Evolutionary conservation across 225 moss, liverwort and hornwort genomes (phyloP).

Genomic region (Bryoerythrophyllum caledonicum): DNA sequence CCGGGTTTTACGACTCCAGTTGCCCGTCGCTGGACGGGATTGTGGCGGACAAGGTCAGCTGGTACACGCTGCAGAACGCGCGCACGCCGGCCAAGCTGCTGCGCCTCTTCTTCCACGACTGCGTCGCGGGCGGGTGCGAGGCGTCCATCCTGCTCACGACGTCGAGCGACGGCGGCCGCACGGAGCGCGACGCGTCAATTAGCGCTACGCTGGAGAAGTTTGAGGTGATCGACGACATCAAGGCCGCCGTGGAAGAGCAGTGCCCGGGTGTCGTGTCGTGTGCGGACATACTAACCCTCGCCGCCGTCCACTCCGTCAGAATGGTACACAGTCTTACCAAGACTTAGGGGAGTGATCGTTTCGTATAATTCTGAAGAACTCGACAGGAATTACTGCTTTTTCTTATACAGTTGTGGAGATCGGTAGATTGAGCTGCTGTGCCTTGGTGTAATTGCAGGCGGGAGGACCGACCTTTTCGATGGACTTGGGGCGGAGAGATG

Average conservation of each 20-base stretch:
- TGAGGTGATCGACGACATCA: slow-evolving; percentile 28
- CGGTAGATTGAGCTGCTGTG: too few species aligned
- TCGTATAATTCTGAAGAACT: too few species aligned
- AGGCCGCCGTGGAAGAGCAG: slow-evolving; percentile 12
- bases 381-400: too few species aligned
- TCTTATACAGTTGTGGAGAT: neutral
- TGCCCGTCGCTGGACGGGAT: slow-evolving; percentile 30
- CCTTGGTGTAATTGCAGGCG: neutral
- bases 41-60: slow-evolving; percentile 16
- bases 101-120: slow-evolving; percentile 60
- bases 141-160: slow-evolving; percentile 32
- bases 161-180: neutral
- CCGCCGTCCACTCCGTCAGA: slow-evolving; percentile 16
- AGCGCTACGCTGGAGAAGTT: slow-evolving; percentile 20
- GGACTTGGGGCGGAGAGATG: slow-evolving; percentile 11
- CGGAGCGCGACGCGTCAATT: slow-evolving; percentile 26
- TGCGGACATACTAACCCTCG: slow-evolving; percentile 40
- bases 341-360: too few species aligned
- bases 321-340: neutral
- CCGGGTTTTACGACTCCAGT: slow-evolving; percentile 21
- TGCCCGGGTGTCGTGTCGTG: slow-evolving; percentile 44
- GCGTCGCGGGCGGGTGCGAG: slow-evolving; percentile 36
- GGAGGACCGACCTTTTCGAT: neutral
- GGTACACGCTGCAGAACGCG: slow-evolving; percentile 8
- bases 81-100: slow-evolving; percentile 36